Base-by-base conservation (phyloP, 2,329 filamentous ascomycete genomes). In the Fusarium neocosmosporiellum region DNA sequence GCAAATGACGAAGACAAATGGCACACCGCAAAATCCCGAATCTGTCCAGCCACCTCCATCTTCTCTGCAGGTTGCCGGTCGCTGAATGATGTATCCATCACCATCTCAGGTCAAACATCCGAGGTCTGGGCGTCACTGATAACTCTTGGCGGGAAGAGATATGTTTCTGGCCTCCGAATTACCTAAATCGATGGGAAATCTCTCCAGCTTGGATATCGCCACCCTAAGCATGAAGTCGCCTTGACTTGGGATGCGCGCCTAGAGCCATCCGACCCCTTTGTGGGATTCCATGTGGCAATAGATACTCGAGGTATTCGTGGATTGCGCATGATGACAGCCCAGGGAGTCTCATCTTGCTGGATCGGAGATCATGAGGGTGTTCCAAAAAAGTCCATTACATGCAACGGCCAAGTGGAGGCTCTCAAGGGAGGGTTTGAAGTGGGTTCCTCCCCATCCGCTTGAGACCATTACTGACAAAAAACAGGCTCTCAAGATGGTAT, bases 401-500 rank as follows among this genome's bases (percentile, higher is more conserved):
- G 53, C 39, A 59, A 22, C 11, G 24, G 36, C 18, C 9, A n/a
- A 22, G 34, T 67, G 22, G 27, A 59, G 22, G 53, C 24, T 29
- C 2, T 63, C 27, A 50, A 48, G 31, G 59, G 34, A 24, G 59
- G 53, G 20, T 67, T 67, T 34, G 65, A 67, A 34, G 65, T 63
- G 20, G 43, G 59, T 46, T 39, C 14, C n/a, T 31, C 16, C 18
- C 10, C 31, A 31, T 13, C 22, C 46, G 1, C 36, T 55, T 13
- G 20, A 31, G n/a, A 34, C 27, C 22, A 59, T 43, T 22, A 59
- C 18, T 50, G 16, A 61, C 43, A 29, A 18, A 24, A 24, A 2
- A 5, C 10, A 67, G 65, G 54, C 59, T 27, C 36, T 67, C 7
- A 67, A 67, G 29, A 59, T 67, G 36, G 54, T 63, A 31, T 67